These are phyloP conservation scores for Santalum album DNA, from an alignment of 164 flowering plant species.

Conservation along the genomic window DNA sequence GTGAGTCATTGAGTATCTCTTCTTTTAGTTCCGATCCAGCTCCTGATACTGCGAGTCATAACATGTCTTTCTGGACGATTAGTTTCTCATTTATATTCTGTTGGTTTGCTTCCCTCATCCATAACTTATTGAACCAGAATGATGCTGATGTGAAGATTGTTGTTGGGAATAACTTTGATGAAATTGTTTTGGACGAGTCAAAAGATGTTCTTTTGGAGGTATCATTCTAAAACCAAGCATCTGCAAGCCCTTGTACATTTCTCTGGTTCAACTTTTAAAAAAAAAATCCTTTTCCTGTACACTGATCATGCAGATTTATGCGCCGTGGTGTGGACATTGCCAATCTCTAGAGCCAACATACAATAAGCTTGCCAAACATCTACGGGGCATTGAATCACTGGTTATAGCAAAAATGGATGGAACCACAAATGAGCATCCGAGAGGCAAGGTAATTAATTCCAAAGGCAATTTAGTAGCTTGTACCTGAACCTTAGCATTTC, in stretches of 20 bases:
- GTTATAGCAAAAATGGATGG: conserved; percentile 98
- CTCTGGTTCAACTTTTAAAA: background rate
- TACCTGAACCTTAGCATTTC: too few species aligned
- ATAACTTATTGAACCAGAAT: conserved; percentile 39
- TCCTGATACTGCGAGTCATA: too few species aligned
- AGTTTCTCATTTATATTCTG: background rate
- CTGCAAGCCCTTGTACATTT: background rate
- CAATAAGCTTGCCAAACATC: conserved; percentile 87
- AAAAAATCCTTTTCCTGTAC: too few species aligned
- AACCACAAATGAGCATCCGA: conserved; percentile 88
- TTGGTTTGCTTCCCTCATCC: background rate
- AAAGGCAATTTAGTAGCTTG: too few species aligned
- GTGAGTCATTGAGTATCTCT: conserved; percentile 33
- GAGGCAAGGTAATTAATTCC: conserved; percentile 55
- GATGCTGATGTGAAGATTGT: conserved; percentile 86
- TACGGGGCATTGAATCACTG: conserved; percentile 65
- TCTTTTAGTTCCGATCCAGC: too few species aligned
- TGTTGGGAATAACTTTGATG: conserved; percentile 88
- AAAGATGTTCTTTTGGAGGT: conserved; percentile 99
- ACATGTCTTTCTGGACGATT: background rate
- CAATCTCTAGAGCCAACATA: conserved; percentile 83
- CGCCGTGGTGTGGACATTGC: conserved; percentile 99
- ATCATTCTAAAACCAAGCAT: conserved; percentile 2
- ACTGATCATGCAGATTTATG: conserved; percentile 55
- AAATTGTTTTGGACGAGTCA: conserved; percentile 87